Evolutionary conservation across 1,284 basidiomycete genomes (phyloP), one percentile per base, ranked within the genome.

Genomic region (Mrakiaceae sp.): DNA sequence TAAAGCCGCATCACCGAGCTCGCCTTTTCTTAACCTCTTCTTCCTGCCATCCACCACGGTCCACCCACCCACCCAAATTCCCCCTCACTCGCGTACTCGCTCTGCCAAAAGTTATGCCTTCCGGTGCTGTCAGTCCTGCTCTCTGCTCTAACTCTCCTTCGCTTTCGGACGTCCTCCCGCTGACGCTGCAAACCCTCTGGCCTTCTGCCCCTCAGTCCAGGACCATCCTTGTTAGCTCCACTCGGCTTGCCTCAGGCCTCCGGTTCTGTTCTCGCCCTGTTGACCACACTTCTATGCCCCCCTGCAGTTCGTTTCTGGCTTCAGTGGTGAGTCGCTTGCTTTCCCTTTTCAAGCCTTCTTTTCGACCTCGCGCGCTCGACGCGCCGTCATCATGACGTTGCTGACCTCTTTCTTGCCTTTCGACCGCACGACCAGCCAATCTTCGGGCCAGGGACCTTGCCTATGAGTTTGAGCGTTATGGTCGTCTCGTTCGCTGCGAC

Each of bases 391-490:
- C 27, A 5, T 7, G 11, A 62, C 42, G 46, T 54, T 12, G 11
- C 39, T 44, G 11, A 9, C 6, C 43, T 8, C 16, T 14, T 4
- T 14, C 16, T 52, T 47, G 8, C 4, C 42, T 46, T 7, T 11
- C 40, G 14, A 27, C 47, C 40, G 8, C 42, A 48, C 47, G 2
- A 44, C 5, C 46, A 64, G 66, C 50, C 14, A 43, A 49, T 50
- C 16, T 67, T 7, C 61, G 67, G 51, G 69, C 69, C 16, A 56
- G 62, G 12, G 68, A 69, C 50, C 62, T 70, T 47, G 69, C 68
- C 46, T 69, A 58, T 43, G 67, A 68, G 48, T 51, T 51, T 7
- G 49, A 51, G 50, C 53, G 64, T 9, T 66, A 51, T 47, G 64
- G 64, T n/a, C 59, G 50, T 48, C 54, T 66, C n/a, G 59, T 66